A percentile compares a stretch with the other conserved stretches of the same genome.
Evolutionary conservation across 768 basidiomycete species (phyloP).

Genomic region (Hericium coralloides): DNA sequence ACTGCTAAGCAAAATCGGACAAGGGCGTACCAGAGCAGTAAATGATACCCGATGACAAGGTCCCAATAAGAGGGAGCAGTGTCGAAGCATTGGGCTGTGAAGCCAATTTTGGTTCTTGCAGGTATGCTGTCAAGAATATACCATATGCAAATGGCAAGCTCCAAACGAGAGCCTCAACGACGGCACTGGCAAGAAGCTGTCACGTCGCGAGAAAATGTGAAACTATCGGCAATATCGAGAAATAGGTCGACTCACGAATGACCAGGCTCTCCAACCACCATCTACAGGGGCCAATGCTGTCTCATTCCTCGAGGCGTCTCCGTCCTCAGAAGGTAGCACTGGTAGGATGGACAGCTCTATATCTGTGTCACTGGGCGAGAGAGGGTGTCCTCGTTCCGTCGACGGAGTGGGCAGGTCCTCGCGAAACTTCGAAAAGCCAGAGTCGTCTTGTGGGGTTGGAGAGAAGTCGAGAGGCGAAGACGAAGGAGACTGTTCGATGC

Average conservation of each 20-base stretch:
- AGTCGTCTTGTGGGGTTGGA: too few species aligned
- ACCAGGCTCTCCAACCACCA: neutral
- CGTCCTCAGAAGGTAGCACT: slow-evolving; percentile 1
- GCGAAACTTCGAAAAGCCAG: too few species aligned
- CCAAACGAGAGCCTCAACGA: slow-evolving; percentile 17
- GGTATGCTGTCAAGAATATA: slow-evolving; percentile 21
- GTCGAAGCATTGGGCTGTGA: slow-evolving; percentile 16
- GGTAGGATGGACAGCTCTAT: slow-evolving; percentile 16
- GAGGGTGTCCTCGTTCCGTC: neutral
- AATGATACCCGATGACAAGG: slow-evolving; percentile 21
- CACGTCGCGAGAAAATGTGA: neutral
- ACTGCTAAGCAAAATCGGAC: neutral
- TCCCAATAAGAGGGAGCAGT: slow-evolving; percentile 23
- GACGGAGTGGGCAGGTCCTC: neutral
- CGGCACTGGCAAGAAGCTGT: neutral
- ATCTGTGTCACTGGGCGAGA: neutral
- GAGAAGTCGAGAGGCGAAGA: too few species aligned
- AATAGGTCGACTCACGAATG: neutral
- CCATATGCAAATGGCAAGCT: slow-evolving; percentile 22
- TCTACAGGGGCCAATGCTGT: neutral
- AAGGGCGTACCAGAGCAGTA: slow-evolving; percentile 20
- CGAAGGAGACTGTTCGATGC: too few species aligned
- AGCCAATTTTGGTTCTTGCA: slow-evolving; percentile 15
- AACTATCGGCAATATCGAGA: neutral
- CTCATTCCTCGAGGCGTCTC: neutral